Conservation (phyloP, 768 basidiomycete species). For the Leccinum variicolor region DNA sequence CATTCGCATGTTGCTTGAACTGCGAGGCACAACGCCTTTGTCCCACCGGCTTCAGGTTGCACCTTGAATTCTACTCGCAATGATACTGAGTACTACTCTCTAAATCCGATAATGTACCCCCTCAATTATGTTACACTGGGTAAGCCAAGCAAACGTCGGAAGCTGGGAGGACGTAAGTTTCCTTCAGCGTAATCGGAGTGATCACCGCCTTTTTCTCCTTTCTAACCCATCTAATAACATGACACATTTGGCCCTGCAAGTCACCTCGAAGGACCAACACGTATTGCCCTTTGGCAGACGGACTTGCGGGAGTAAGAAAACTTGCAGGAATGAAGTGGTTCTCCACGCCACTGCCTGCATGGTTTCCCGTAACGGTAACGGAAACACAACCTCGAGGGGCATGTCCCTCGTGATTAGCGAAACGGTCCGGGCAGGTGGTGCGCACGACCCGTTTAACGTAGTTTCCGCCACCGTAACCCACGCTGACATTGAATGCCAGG, state of each 20-base stretch:
- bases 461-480: neutral
- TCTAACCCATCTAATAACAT: neutral
- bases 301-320: neutral
- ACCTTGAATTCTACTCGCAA: no score
- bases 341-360: neutral
- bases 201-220: neutral
- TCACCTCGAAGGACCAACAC: neutral
- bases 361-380: neutral
- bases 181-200: neutral
- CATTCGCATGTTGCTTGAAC: neutral
- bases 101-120: no score
- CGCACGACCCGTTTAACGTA: neutral
- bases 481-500: neutral
- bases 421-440: neutral
- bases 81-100: no score
- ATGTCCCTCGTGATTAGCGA: neutral
- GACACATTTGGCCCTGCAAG: neutral
- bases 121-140: neutral
- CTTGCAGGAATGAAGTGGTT: neutral
- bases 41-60: no score
- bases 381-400: neutral
- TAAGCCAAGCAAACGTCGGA: neutral
- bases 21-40: neutral
- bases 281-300: neutral
- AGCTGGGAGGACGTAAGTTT: neutral